These are phyloP conservation scores for Dispira simplex DNA, from an alignment of 192 early-diverging fungal species.

Conservation along the genomic window DNA sequence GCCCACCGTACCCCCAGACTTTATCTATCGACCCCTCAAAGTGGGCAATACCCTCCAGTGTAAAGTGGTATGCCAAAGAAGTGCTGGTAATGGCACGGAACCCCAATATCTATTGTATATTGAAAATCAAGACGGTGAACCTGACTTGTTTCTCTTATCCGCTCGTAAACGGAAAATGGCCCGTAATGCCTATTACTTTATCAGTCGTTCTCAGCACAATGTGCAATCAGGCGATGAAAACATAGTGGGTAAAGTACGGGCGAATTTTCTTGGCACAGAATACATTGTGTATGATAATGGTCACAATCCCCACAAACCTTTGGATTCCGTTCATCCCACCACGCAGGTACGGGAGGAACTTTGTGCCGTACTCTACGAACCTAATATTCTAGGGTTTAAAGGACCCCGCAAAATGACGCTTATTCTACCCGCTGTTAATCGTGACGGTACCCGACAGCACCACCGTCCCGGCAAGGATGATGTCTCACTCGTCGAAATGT, in stretches of 20 bases:
- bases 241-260: conserved; percentile 20
- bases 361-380: conserved; percentile 66
- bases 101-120: background rate
- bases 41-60: background rate
- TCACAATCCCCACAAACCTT: conserved; percentile 19
- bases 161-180: conserved; percentile 4
- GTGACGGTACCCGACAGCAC: background rate
- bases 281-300: conserved; percentile 60
- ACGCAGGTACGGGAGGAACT: conserved; percentile 39
- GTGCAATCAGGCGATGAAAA: background rate
- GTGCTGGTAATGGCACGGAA: background rate
- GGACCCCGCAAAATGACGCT: conserved; percentile 89
- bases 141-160: background rate
- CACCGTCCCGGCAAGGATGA: background rate
- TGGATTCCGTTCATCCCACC: background rate
- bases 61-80: background rate
- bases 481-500: background rate
- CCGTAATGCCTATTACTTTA: background rate
- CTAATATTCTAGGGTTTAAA: conserved; percentile 74
- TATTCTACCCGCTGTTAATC: conserved; percentile 33
- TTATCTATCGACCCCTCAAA: background rate
- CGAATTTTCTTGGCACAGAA: conserved; percentile 75
- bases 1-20: background rate
- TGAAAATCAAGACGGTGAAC: background rate
- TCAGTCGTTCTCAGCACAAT: background rate